A percentile compares a stretch with the other conserved stretches of the same genome.
Conservation (phyloP, 176 grass and related monocot species). For the Eremochloa ophiuroides region DNA sequence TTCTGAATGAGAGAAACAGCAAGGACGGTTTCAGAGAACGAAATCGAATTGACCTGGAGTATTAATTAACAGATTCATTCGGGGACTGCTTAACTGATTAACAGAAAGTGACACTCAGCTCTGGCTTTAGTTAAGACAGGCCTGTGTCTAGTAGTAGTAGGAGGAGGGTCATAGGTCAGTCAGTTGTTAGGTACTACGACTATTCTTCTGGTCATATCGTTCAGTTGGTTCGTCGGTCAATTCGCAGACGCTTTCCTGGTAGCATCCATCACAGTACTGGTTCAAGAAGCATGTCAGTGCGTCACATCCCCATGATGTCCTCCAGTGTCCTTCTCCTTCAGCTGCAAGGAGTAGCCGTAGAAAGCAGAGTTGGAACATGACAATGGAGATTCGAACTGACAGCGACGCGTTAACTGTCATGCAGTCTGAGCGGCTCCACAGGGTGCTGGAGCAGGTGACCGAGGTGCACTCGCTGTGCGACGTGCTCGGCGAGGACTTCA, state of each 20-base stretch:
- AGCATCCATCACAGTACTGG: not conserved
- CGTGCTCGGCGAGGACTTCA: conserved; percentile 59
- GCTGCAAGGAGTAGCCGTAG: not conserved
- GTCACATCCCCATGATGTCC: not conserved
- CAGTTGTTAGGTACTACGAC: not conserved
- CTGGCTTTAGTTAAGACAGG: not conserved
- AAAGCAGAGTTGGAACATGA: not conserved
- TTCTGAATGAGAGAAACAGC: not conserved
- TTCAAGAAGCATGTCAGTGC: not conserved
- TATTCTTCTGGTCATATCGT: not conserved
- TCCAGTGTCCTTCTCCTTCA: not conserved
- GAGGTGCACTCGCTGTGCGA: conserved; percentile 66
- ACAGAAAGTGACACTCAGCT: not conserved
- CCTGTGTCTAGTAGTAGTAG: conserved; percentile 2
- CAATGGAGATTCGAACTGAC: not conserved
- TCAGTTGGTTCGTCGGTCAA: conserved; percentile 24
- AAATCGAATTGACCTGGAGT: not conserved
- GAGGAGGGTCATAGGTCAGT: not conserved
- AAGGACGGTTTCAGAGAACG: not conserved
- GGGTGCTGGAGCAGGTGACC: conserved; percentile 47
- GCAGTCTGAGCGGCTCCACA: conserved; percentile 43
- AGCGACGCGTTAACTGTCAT: not conserved
- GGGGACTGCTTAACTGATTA: not conserved
- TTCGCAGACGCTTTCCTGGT: conserved; percentile 1
- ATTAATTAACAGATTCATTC: not conserved